phyloP scores from a whole-genome alignment of 441 rosid species.

The Croton laevigatus region DNA sequence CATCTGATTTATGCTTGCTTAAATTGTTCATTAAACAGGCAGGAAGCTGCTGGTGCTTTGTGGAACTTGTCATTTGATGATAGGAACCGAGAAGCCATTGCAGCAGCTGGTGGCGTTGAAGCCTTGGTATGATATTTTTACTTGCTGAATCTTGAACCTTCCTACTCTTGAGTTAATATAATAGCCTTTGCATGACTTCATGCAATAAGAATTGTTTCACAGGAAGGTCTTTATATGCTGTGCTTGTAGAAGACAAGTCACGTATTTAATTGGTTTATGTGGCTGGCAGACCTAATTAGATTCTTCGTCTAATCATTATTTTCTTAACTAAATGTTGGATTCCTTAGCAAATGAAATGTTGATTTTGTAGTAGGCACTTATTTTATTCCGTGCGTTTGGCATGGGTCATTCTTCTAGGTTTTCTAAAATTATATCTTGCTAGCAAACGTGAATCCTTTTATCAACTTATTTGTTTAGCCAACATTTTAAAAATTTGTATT shows the following conservation, averaged over 20 bases:
- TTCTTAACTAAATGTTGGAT: not conserved
- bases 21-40: slow-evolving; percentile 47
- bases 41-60: slow-evolving; percentile 97
- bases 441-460: too few species aligned
- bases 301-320: not conserved
- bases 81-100: slow-evolving; percentile 92
- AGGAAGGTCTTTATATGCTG: not conserved
- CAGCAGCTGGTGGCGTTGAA: slow-evolving; percentile 93
- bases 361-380: not conserved
- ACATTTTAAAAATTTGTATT: too few species aligned
- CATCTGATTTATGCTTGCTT: slow-evolving; percentile 14
- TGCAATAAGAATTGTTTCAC: slow-evolving; percentile 10
- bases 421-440: not conserved
- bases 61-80: slow-evolving; percentile 97
- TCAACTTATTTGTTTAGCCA: too few species aligned
- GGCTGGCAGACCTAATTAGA: too few species aligned
- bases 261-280: too few species aligned
- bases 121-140: slow-evolving; percentile 71
- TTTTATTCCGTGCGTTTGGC: not conserved
- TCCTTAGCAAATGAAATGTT: not conserved
- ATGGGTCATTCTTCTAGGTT: not conserved
- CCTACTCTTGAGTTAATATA: not conserved
- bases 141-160: slow-evolving; percentile 9
- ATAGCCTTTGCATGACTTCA: not conserved
- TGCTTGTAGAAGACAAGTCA: not conserved